Evolutionary conservation across 352 stramenopile genomes (phyloP), one percentile per base, ranked within the genome.

Genomic region (Globisporangium nagaii): DNA sequence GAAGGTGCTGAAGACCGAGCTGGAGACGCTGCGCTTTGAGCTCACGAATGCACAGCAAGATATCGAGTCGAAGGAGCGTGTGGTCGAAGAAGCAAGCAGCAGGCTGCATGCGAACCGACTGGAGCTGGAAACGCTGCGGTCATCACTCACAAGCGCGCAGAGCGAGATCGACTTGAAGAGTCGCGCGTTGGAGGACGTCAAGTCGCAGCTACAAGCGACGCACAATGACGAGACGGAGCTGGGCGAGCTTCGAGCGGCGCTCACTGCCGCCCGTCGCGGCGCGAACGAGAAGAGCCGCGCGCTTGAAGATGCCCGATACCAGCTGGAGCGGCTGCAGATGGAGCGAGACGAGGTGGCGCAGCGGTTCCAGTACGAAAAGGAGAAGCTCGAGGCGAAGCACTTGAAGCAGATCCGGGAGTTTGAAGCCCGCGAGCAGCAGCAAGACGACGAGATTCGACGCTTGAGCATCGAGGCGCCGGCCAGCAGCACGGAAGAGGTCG

Each of bases 351-450:
- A 60, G 31, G 12, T 53, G 11, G 19, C 22, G 31, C 39, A 51
- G 40, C 42, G 44, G 2, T 47, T 49, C 3, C 32, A 57, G 24
- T 31, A 44, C 22, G 59, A 71, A 34, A 59, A 60, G 9, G 40
- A 60, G 22, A 37, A 68, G n/a, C 57, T 79, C 4, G 52, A 76
- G 31, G 45, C 66, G 13, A 68, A 43, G 25, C 50, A 60, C 24
- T n/a, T 41, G 13, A 59, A 43, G 6, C 30, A 31, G 0, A 28
- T 68, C 3, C 39, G 31, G 28, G 41, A 47, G 4, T 62, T 58
- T 28, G 56, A 71, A 31, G 42, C 40, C 24, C 34, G 51, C 12
- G 48, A 65, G 19, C 44, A 61, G n/a, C 48, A 56, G 36, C 49
- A 62, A 22, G 51, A 65, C 4, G 64, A 60, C 34, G 52, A 71